Percentiles rank a stretch among this genome's conserved stretches.
Conservation (phyloP, 176 grass and related monocot genomes). For the Cenchrus purpureus region DNA sequence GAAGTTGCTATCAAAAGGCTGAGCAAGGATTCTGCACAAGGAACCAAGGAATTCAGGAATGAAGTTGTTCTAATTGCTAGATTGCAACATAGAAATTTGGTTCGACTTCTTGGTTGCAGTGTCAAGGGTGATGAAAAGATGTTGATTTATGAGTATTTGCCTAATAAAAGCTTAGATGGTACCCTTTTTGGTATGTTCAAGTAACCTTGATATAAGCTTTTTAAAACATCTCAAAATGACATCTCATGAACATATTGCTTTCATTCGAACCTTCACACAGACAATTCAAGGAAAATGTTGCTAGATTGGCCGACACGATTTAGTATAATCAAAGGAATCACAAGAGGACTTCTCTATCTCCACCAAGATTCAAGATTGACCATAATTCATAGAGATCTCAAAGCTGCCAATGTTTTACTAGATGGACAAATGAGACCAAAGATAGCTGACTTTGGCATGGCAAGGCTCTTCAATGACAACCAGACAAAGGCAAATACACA, state of each 20-base stretch:
- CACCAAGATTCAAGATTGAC: conserved; percentile 46
- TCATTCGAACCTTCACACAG: background rate
- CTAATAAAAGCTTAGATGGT: background rate
- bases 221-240: background rate
- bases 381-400: conserved; percentile 50
- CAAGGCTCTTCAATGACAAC: conserved; percentile 40
- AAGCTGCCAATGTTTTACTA: conserved; percentile 41
- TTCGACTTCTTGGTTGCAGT: conserved; percentile 1
- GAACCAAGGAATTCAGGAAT: background rate
- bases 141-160: background rate
- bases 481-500: conserved; percentile 45
- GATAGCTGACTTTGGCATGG: conserved; percentile 53
- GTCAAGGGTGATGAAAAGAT: background rate
- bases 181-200: background rate
- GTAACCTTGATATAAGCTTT: background rate
- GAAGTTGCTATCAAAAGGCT: conserved; percentile 5
- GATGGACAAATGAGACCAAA: conserved; percentile 53
- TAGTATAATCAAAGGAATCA: conserved; percentile 34
- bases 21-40: background rate
- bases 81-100: background rate
- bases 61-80: background rate
- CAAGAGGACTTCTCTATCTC: conserved; percentile 49
- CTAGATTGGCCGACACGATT: background rate
- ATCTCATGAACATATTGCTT: background rate
- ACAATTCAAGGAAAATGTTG: background rate